Evolutionary conservation across 345 rosid species (phyloP), one percentile per base, ranked within the genome.

Genomic region (Populus tremula): DNA sequence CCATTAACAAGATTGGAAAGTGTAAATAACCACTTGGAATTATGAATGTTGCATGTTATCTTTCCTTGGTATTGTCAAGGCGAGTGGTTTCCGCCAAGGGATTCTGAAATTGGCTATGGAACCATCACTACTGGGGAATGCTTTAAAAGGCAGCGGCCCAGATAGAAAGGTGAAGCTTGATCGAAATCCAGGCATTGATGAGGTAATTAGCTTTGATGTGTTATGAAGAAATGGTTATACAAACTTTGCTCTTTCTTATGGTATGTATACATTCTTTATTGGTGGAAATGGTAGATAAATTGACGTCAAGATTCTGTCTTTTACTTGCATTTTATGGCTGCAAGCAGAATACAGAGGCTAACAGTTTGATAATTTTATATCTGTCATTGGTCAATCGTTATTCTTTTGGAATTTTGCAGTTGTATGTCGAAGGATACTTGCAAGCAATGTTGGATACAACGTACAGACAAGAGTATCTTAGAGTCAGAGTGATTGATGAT

Each of bases 31-130:
- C 36, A 41, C 45, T 25, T 67, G 66, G 25, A 70, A 41, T 54
- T 62, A 14, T 68, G 35, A 33, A 67, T 29, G 50, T n/a, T 76
- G 78, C 39, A 29, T 33, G 76, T 69, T 50, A 20, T 29, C 71
- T 74, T 16, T 61, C 61, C 67, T 39, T 70, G 47, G 75, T 76
- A 65, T 81, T 70, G 66, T 74, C 73, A 85, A 94, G 98, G 86
- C 93, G 69, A 87, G 84, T 75, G 95, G 99, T 70, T 91, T 94
- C 83, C 95, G 87, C 85, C 94, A 94, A 75, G 99, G 98, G 80
- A 85, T 94, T 85, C 80, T 94, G 79, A 91, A 87, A 86, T 84
- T 94, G 87, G 97, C 98, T 45, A 94, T 94, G 98, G 98, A 94
- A 82, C 98, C 98, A 77, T 91, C 95, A 8, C 78, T 93, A 17